Evolutionary conservation across 768 basidiomycete species (phyloP).

Genomic region (Suillus lakei): DNA sequence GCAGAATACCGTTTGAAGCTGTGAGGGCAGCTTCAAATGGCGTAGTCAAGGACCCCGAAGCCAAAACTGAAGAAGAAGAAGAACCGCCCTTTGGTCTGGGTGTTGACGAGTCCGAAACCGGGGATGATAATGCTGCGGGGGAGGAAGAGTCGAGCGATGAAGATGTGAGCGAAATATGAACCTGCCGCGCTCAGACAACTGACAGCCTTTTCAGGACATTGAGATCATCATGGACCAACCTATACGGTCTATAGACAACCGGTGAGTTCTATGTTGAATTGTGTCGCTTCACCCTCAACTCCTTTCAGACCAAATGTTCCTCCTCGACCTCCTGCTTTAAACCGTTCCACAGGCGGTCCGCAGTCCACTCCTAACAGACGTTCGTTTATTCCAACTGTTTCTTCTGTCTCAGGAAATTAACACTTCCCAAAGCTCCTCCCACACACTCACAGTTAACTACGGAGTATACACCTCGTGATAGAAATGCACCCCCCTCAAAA

Average conservation of each 20-base stretch:
- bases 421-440: conserved; percentile 41
- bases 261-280: conserved; percentile 44
- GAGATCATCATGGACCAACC: conserved; percentile 91
- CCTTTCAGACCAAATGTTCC: conserved; percentile 40
- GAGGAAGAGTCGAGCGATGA: conserved; percentile 53
- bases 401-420: conserved; percentile 13
- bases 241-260: conserved; percentile 73
- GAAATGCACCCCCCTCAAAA: conserved; percentile 47
- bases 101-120: conserved; percentile 27
- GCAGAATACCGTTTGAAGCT: conserved; percentile 47
- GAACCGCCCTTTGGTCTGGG: conserved; percentile 36
- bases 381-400: conserved; percentile 12
- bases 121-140: conserved; percentile 44
- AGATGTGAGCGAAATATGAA: conserved; percentile 41
- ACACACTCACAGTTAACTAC: conserved; percentile 66
- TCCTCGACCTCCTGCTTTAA: conserved; percentile 35
- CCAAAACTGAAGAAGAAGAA: conserved; percentile 42
- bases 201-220: conserved; percentile 60
- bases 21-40: conserved; percentile 48
- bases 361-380: conserved; percentile 34
- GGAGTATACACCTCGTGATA: conserved; percentile 78
- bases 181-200: conserved; percentile 5
- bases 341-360: conserved; percentile 33
- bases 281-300: conserved; percentile 7
- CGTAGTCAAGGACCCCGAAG: conserved; percentile 54